A percentile compares a stretch with the other conserved stretches of the same genome.
Conservation (phyloP, 2,329 filamentous ascomycete genomes). For the Epichloe aotearoae region DNA sequence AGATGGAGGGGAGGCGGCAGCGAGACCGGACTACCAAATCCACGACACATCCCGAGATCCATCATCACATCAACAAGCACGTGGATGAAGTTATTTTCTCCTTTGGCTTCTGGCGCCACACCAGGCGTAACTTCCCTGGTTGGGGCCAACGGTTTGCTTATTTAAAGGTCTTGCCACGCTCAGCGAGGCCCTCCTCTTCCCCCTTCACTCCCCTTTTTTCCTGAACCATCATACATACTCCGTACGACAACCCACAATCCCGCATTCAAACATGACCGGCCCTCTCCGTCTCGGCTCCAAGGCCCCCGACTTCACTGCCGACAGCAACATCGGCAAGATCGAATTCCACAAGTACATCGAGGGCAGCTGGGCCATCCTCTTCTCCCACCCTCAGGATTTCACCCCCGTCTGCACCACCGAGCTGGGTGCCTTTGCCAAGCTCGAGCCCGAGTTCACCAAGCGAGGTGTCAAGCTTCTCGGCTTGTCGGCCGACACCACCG, state of each 20-base stretch:
- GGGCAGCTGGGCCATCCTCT: slow-evolving; percentile 68
- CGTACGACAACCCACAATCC: neutral
- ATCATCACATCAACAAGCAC: no score
- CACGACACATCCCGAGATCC: no score
- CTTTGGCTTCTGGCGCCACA: no score
- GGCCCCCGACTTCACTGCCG: slow-evolving; percentile 73
- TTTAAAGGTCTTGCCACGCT: neutral
- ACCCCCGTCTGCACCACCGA: slow-evolving; percentile 94
- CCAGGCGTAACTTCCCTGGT: no score
- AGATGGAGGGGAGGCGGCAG: no score
- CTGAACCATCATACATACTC: neutral
- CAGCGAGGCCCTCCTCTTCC: neutral
- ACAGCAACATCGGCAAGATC: slow-evolving; percentile 65
- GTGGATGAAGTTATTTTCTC: no score
- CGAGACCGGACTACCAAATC: no score
- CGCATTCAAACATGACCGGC: slow-evolving; percentile 16
- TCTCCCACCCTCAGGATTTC: slow-evolving; percentile 82
- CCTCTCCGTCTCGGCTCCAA: slow-evolving; percentile 48
- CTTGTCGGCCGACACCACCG: slow-evolving; percentile 73
- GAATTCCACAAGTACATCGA: slow-evolving; percentile 75
- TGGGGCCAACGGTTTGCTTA: neutral
- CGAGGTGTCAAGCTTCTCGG: slow-evolving; percentile 86
- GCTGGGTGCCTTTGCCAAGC: slow-evolving; percentile 82
- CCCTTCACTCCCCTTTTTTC: neutral
- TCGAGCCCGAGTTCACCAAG: slow-evolving; percentile 77